Evolutionary conservation across 352 stramenopile genomes (phyloP), one percentile per base, ranked within the genome.

Genomic region (Phytophthora nicotianae): DNA sequence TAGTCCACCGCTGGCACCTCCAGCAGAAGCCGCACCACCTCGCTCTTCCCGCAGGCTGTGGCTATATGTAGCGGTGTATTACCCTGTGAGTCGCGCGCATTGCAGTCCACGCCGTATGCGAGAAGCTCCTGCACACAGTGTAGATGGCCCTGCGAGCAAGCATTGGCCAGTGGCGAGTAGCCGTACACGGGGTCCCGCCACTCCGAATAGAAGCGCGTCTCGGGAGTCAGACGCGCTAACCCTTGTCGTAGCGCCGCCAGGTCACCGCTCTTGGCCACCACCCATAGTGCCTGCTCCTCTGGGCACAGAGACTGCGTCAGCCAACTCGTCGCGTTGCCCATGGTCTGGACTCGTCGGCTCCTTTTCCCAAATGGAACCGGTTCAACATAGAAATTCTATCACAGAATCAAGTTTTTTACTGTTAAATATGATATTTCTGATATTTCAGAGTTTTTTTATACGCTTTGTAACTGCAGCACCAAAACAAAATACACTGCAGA

Each of bases 311-410:
- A 77, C 74, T 90, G 81, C 56, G 85, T 50, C 40, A 92, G 42
- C 85, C 85, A 94, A 56, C 79, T 90, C 61, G 83, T 78, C 17
- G 81, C 65, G 61, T 92, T 92, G 24, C 85, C 85, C 85, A 93
- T 93, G 20, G 19, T 61, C 45, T 65, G 5, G 11, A 23, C 16
- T 46, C 2, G 9, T 38, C 41, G 19, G 21, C 47, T 40, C 51
- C 17, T 56, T 50, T 49, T 55, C 27, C 21, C 32, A 19, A 71
- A 55, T 56, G 33, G 32, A 49, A 35, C 32, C 27, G 19, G 27
- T 61, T 52, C 17, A 53, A 50, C 14, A 35, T 35, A n/a, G 29
- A n/a, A n/a, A n/a, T n/a, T n/a, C n/a, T n/a, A n/a, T n/a, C n/a
- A n/a, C n/a, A n/a, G n/a, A 47, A 21, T 14, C 33, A 38, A 59